Base-by-base conservation (phyloP, 148 eudicot species). In the Silene latifolia region DNA sequence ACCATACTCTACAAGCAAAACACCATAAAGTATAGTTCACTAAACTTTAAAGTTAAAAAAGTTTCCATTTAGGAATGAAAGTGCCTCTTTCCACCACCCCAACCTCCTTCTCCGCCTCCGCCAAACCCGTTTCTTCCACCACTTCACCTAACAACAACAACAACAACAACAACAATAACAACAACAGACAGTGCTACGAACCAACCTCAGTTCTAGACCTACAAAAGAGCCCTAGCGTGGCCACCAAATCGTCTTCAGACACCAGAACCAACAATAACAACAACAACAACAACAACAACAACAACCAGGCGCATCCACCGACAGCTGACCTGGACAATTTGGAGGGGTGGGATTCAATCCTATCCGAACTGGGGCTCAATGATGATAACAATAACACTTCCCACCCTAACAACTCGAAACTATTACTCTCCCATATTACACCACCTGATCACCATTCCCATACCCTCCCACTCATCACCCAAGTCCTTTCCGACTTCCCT, bases 141-240 rank as follows among this genome's bases (percentile, higher is more conserved):
- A 72, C 46, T 61, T 69, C 63, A 48, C 63, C 63, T 60, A 23
- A 29, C 73, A 73, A 18, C 51, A 77, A 70, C 61, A 73, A 12
- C 51, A 8, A n/a, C n/a, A n/a, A n/a, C n/a, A n/a, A n/a, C n/a
- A n/a, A n/a, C n/a, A 23, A 29, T 71, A 73, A 18, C 51, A 77
- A 70, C 61, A 73, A 12, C 51, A 8, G 70, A 23, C 27, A 63
- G 32, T 75, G 76, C 70, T 93, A 85, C 97, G 97, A 89, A 67
- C 97, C 97, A 47, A 93, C 91, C 69, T 89, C 95, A 39, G 98
- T 89, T 32, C 88, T 89, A 12, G 98, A 91, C 72, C 87, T 87
- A 56, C 85, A 86, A 17, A 76, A 87, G 61, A 93, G 91, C 80
- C 91, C 93, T 0, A 85, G 87, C 78, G 83, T 85, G 1, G 61